Base-by-base conservation (phyloP, 2,329 filamentous ascomycete species). In the Bipolaris zeicola region DNA sequence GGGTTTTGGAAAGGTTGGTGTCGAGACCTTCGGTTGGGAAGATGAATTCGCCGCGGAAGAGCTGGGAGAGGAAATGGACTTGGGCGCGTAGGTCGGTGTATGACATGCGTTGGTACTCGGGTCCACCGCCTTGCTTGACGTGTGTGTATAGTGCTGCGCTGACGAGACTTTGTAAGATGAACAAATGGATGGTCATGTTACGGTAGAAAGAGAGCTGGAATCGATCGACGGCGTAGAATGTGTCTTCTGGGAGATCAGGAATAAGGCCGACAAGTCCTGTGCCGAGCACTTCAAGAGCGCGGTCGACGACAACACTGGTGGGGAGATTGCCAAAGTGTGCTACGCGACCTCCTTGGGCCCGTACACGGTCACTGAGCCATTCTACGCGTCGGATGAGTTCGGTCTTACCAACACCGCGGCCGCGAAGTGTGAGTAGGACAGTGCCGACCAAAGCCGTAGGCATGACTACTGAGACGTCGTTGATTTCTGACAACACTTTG, bases 101-200 rank as follows among this genome's bases (percentile, higher is more conserved):
- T 0, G 85, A 78, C 24, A 96, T 94, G 44, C 89, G 86, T 72
- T 98, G 92, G 64, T 89, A 86, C 3, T 87, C 82, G 0, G 91
- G 89, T 0, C 90, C 91, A n/a, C 94, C 94, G 14, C 95, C 95
- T 60, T 87, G 87, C 76, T 99, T 99, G 52, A 98, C 90, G 42
- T 87, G 86, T 0, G 88, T 95, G 75, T 99, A 99, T 82, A 99
- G 88, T 26, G 90, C 90, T 4, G 89, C 91, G 59, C 91, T 95
- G 20, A 98, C 91, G 4, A 99, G 82, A 0, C 94, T 90, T 73
- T 98, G 93, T 2, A 92, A 89, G 55, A 99, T 95, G 76, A 99
- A 99, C 5, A 99, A 84, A 73, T 99, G 95, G 60, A 99, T 99
- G 0, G 94, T 97, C 95, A 98, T 98, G 77, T 99, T 99, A 50